Evolutionary conservation across 495 filamentous ascomycete species (phyloP), one percentile per base, ranked within the genome.

Genomic region (Tetracladium marchalianum): DNA sequence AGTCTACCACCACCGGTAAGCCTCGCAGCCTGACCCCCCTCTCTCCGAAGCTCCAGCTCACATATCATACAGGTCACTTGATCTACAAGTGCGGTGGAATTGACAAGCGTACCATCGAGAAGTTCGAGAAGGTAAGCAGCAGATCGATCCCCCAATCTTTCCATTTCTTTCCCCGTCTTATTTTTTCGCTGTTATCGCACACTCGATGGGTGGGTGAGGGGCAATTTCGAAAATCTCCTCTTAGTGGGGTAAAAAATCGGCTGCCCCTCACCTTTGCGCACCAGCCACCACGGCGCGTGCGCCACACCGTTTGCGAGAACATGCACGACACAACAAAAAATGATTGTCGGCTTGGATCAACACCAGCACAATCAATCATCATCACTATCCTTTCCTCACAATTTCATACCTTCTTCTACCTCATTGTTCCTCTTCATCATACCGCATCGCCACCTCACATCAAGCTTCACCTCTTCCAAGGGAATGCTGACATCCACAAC

Each of bases 51-150:
- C 39, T 27, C 16, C 18, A 40, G 22, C 51, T 55, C 39, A 56
- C 41, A 35, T 17, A 47, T 33, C 27, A 22, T 34, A 46, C 52
- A 64, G 82, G 84, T 70, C 92, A 97, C 73, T 78, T 97, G 76
- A 98, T 97, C 84, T 98, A 98, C 87, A 95, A 98, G 78, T 98
- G 92, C 77, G 92, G 92, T 83, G 92, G 92, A 84, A 98, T 98
- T 65, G 92, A 98, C 84, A 85, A 87, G 78, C 92, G 92, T 90
- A 97, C 93, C 67, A 98, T 98, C 66, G 93, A 98, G 84, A 98
- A 98, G 84, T 98, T 98, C 80, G 92, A 98, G 88, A 98, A 98
- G 86, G 86, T 90, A 65, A 70, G 80, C 16, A 35, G 36, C 16
- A 35, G 36, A 10, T 18, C 42, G 17, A 31, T 35, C 39, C 44